Evolutionary conservation across 371 early-diverging fungal genomes (phyloP).

Genomic region (Apophysomyces sp.): DNA sequence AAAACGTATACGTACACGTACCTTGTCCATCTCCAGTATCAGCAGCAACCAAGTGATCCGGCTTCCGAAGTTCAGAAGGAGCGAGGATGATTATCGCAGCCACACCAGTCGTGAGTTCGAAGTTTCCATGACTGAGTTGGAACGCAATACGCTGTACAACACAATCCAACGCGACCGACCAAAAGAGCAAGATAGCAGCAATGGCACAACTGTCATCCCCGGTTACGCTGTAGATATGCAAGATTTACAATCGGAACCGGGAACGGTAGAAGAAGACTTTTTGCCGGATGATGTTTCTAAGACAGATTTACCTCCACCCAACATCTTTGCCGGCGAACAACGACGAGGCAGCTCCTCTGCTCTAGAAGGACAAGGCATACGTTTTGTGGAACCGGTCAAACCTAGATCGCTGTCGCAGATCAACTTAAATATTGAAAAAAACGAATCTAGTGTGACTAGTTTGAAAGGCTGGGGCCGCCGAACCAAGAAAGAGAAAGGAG

Average conservation of each 20-base stretch:
- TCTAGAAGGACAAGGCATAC: slow-evolving; percentile 28
- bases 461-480: slow-evolving; percentile 27
- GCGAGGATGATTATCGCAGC: slow-evolving; percentile 20
- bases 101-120: slow-evolving; percentile 11
- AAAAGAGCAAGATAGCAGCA: not conserved
- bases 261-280: slow-evolving; percentile 29
- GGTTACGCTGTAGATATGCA: not conserved
- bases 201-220: not conserved
- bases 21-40: slow-evolving; percentile 35
- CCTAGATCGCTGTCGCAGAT: slow-evolving; percentile 15
- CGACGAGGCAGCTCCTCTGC: slow-evolving; percentile 15
- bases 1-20: slow-evolving; percentile 39
- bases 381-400: slow-evolving; percentile 42
- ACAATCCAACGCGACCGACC: slow-evolving; percentile 19
- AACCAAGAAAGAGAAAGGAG: slow-evolving; percentile 2
- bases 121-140: slow-evolving; percentile 21
- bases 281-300: slow-evolving; percentile 23
- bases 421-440: slow-evolving; percentile 23
- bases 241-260: slow-evolving; percentile 11
- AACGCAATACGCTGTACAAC: slow-evolving; percentile 35
- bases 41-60: slow-evolving; percentile 22
- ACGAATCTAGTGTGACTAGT: slow-evolving; percentile 37
- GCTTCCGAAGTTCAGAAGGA: slow-evolving; percentile 19
- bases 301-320: not conserved
- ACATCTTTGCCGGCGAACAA: not conserved